A percentile compares a stretch with the other conserved stretches of the same genome.
phyloP scores from a whole-genome alignment of 345 rosid species.

The Lepidium sativum region DNA sequence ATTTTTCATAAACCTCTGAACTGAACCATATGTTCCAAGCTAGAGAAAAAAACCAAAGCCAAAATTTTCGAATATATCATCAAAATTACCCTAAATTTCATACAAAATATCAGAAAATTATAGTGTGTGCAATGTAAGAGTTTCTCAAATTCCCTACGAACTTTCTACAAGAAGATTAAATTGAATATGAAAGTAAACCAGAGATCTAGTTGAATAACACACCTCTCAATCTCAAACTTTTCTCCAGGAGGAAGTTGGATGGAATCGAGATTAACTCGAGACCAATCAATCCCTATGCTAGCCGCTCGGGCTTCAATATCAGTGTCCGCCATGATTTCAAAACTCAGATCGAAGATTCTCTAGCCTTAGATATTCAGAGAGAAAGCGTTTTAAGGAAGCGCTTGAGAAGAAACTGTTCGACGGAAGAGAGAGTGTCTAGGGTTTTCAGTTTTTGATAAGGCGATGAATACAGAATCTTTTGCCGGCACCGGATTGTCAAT shows the following conservation, averaged over 20 bases:
- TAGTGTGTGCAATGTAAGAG: neutral
- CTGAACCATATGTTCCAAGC: neutral
- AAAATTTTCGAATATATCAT: neutral
- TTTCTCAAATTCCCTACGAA: neutral
- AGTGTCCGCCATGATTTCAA: slow-evolving; percentile 43
- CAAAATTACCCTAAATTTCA: neutral
- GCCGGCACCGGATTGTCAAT: neutral
- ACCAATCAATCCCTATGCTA: slow-evolving; percentile 49
- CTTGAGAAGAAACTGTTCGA: neutral
- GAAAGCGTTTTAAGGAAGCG: neutral
- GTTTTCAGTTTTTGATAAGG: neutral
- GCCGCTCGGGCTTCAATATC: slow-evolving; percentile 46
- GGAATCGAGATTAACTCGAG: slow-evolving; percentile 43
- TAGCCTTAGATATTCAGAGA: neutral
- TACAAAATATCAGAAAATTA: neutral
- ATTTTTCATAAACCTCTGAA: neutral
- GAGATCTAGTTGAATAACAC: neutral
- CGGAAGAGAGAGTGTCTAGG: neutral
- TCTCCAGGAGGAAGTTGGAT: slow-evolving; percentile 67
- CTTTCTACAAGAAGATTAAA: neutral
- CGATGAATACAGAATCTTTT: neutral
- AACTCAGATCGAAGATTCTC: neutral
- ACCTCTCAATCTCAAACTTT: slow-evolving; percentile 60
- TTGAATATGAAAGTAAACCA: neutral
- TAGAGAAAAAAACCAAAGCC: neutral